These are phyloP conservation scores for Nakazawaea wyomingensis DNA, from an alignment of 805 yeast genomes.

Conservation along the genomic window DNA sequence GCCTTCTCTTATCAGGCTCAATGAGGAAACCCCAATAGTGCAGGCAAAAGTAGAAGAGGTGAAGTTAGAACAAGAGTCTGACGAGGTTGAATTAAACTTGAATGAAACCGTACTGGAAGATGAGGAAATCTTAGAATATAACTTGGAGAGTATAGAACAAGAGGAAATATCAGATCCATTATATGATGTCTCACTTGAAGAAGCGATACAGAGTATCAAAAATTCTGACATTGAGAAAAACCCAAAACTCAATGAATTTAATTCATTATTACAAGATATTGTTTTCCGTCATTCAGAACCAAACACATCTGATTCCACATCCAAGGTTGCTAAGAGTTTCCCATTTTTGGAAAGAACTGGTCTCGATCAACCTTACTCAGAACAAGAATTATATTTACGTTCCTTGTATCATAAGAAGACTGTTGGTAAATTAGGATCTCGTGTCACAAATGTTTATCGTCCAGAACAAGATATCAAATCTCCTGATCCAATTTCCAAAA, in stretches of 20 bases:
- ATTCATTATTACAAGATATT: conserved; percentile 3
- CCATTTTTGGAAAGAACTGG: conserved; percentile 64
- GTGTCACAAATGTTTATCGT: conserved; percentile 53
- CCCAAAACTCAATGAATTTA: conserved; percentile 7
- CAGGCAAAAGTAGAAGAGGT: not conserved
- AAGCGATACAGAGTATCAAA: conserved; percentile 2
- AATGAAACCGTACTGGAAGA: not conserved
- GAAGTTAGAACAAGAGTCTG: not conserved
- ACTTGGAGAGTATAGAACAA: not conserved
- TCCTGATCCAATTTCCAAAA: conserved; percentile 53
- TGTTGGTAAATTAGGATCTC: conserved; percentile 60
- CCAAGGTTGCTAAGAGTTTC: conserved; percentile 26
- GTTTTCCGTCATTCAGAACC: conserved; percentile 6
- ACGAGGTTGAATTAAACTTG: not conserved
- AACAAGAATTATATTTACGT: conserved; percentile 73
- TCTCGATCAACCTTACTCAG: conserved; percentile 60
- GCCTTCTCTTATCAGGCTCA: not conserved
- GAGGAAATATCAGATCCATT: not conserved
- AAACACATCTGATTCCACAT: not conserved
- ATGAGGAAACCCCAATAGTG: not conserved
- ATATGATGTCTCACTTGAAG: conserved; percentile 3
- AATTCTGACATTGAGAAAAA: conserved; percentile 2
- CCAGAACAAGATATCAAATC: conserved; percentile 62
- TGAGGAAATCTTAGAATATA: conserved; percentile 1
- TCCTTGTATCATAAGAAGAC: conserved; percentile 55